Conservation (phyloP, 331 rosid species). For the Pyrus hybrid region DNA sequence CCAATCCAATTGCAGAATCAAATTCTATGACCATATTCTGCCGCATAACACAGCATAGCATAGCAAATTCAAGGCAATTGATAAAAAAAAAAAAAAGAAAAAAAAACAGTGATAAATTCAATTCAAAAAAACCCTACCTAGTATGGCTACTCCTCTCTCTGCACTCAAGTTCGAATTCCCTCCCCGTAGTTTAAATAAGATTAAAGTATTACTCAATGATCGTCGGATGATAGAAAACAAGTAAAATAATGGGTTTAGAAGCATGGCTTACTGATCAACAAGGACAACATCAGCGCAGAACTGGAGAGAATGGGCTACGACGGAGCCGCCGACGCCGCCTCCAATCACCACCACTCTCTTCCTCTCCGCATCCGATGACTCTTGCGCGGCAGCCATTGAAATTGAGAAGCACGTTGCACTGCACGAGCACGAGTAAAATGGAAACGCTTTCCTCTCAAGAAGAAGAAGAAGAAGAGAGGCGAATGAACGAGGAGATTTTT, state of each 20-base stretch:
- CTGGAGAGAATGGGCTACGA: slow-evolving; percentile 28
- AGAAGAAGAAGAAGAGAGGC: too few species aligned
- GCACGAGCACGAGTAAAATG: background rate
- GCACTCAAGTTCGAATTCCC: too few species aligned
- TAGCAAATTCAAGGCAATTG: too few species aligned
- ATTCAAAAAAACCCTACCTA: too few species aligned
- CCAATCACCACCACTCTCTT: slow-evolving; percentile 36
- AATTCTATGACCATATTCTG: background rate
- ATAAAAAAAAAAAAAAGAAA: too few species aligned
- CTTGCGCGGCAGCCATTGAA: background rate
- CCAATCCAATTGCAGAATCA: background rate
- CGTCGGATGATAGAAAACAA: too few species aligned
- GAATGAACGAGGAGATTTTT: too few species aligned
- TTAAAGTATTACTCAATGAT: too few species aligned
- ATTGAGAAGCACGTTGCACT: background rate
- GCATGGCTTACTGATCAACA: slow-evolving; percentile 26
- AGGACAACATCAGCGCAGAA: slow-evolving; percentile 34
- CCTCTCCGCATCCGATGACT: background rate
- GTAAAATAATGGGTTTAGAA: background rate
- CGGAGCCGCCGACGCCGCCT: slow-evolving; percentile 35
- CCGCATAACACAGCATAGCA: too few species aligned
- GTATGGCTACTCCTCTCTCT: too few species aligned
- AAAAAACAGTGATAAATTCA: background rate
- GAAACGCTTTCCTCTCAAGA: too few species aligned
- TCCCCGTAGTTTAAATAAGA: too few species aligned